These are phyloP conservation scores for Fusarium equiseti DNA, from an alignment of 2,329 filamentous ascomycete genomes.

Conservation along the genomic window DNA sequence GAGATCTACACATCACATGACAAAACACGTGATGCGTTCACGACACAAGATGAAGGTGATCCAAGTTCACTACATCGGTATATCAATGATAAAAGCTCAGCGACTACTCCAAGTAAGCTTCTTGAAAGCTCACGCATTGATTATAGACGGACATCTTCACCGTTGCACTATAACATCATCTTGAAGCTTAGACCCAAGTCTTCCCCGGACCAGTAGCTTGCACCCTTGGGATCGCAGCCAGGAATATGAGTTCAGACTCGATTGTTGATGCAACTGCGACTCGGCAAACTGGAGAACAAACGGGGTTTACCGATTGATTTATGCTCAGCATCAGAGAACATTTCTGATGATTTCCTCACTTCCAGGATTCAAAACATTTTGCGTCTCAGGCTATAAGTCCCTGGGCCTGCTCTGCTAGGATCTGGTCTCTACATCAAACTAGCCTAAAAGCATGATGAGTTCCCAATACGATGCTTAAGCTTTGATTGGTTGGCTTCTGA, in stretches of 20 bases:
- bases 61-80: not conserved
- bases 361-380: constrained; percentile 8
- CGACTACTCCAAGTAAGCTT: not conserved
- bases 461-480: not conserved
- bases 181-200: not conserved
- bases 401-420: not conserved
- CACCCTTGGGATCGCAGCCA: constrained; percentile 6
- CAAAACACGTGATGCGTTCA: not conserved
- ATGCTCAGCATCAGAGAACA: not conserved
- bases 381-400: constrained; percentile 27
- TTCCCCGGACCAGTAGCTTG: not conserved
- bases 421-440: not conserved
- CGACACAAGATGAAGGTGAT: not conserved
- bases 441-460: not conserved
- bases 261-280: not conserved
- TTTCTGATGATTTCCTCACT: not conserved
- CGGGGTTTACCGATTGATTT: not conserved
- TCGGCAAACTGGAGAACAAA: not conserved
- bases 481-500: constrained; percentile 24
- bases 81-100: not conserved
- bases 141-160: not conserved
- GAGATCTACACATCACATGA: constrained; percentile 22
- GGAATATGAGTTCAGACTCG: not conserved
- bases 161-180: not conserved
- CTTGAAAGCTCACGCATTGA: not conserved